Base-by-base conservation (phyloP, 176 grass and related monocot genomes). In the Saccharum officinarum region DNA sequence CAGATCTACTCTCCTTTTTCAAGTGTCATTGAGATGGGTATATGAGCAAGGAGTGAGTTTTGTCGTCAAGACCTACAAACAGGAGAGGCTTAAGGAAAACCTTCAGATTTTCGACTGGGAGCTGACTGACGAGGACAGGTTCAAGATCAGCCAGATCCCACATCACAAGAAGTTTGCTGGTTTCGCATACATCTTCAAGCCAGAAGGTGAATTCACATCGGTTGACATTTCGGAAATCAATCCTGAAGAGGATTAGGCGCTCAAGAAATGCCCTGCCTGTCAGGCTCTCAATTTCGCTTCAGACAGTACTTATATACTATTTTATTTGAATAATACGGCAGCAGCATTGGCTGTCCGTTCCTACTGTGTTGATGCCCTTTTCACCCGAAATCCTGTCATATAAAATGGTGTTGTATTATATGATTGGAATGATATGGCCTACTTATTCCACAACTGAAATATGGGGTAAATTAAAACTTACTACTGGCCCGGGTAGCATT, bases 1-100 rank as follows among this genome's bases (percentile, higher is more conserved):
- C 15, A 14, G 45, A 50, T 50, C 4, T 50, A 9, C 50, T 9
- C 14, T 15, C 30, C 50, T 54, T 2, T 2, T 69, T 80, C 76
- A 95, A 87, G 85, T 95, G 20, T 59, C 89, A 7, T 15, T 95
- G 75, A 79, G 90, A 82, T 95, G 93, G 93, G 55, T 88, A 7
- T 63, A 88, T 9, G 85, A 95, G 62, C 79, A 92, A 63, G 87
- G 82, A 9, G 82, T 36, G 15, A 92, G 73, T 33, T 25, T 84
- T 5, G 77, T 90, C 5, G 85, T 76, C 26, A 95, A 95, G 85
- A 92, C 82, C 78, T 86, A 86, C 74, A 88, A 82, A 10, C 80
- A 80, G 78, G 90, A 95, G 41, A 90, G 87, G 68, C 82, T 92
- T 20, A 42, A 38, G 38, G 59, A 86, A 20, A 92, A 88, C 74